A percentile compares a stretch with the other conserved stretches of the same genome.
Evolutionary conservation across 2,329 filamentous ascomycete genomes (phyloP).

Genomic region (Alternaria angustiovoidea): DNA sequence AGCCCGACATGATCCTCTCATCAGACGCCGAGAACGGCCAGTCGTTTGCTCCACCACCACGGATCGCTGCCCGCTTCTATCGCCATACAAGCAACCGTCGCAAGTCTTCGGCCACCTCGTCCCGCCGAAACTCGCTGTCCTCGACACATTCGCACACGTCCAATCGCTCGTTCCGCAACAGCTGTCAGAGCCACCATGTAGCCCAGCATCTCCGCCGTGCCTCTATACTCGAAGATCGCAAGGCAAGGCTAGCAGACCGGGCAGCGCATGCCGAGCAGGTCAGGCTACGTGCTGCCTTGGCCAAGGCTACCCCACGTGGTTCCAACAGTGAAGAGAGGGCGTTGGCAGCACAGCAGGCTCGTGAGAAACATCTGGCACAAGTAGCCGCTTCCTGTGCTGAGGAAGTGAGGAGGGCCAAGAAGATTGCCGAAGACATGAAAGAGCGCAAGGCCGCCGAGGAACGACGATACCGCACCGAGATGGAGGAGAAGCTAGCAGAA

Average conservation of each 20-base stretch:
- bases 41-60: slow-evolving; percentile 72
- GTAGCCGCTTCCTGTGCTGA: slow-evolving; percentile 83
- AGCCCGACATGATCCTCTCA: slow-evolving; percentile 52
- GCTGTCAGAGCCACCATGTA: slow-evolving; percentile 76
- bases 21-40: slow-evolving; percentile 50
- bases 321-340: slow-evolving; percentile 78
- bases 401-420: slow-evolving; percentile 83
- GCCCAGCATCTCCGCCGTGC: slow-evolving; percentile 81
- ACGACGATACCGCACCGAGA: slow-evolving; percentile 72
- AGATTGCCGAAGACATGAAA: slow-evolving; percentile 82
- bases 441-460: slow-evolving; percentile 80
- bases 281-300: slow-evolving; percentile 75
- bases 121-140: slow-evolving; percentile 80
- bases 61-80: slow-evolving; percentile 81
- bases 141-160: slow-evolving; percentile 77
- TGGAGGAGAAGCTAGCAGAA: slow-evolving; percentile 81
- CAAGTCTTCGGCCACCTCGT: slow-evolving; percentile 79
- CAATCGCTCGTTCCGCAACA: slow-evolving; percentile 62
- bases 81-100: slow-evolving; percentile 70
- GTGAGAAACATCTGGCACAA: slow-evolving; percentile 82
- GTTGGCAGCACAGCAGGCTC: slow-evolving; percentile 77
- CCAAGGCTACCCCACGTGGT: slow-evolving; percentile 72
- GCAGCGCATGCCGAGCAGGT: slow-evolving; percentile 87
- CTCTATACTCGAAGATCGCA: slow-evolving; percentile 81
- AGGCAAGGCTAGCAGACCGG: slow-evolving; percentile 79